Conservation (phyloP, 345 rosid species). For the Heritiera littoralis region DNA sequence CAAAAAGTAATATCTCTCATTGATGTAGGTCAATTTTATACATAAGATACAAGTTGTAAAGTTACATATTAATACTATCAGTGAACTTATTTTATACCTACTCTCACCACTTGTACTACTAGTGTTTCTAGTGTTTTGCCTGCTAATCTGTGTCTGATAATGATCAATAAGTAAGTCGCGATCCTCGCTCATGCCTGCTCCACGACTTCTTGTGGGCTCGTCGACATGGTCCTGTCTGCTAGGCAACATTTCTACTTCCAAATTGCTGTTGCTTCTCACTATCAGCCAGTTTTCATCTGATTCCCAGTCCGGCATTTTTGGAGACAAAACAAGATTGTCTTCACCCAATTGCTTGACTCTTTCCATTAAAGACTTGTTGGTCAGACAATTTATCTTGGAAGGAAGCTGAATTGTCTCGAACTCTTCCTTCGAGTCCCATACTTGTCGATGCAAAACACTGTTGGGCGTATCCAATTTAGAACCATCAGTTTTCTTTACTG, state of each 20-base stretch:
- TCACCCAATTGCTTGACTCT: slow-evolving; percentile 42
- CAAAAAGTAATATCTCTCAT: neutral
- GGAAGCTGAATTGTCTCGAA: slow-evolving; percentile 14
- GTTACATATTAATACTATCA: slow-evolving; percentile 6
- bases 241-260: neutral
- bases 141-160: neutral
- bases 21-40: neutral
- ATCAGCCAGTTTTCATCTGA: slow-evolving; percentile 49
- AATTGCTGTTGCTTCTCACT: slow-evolving; percentile 37
- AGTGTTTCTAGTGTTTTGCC: slow-evolving; percentile 3
- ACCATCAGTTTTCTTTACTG: neutral
- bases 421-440: slow-evolving; percentile 38
- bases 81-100: slow-evolving; percentile 5
- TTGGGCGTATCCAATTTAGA: slow-evolving; percentile 38
- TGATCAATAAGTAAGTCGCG: neutral
- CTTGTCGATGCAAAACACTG: slow-evolving; percentile 34
- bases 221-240: neutral
- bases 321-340: neutral
- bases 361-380: slow-evolving; percentile 23
- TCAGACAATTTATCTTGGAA: neutral
- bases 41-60: neutral
- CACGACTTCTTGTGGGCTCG: neutral
- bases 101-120: neutral
- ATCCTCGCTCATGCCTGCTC: slow-evolving; percentile 13
- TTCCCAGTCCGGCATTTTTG: slow-evolving; percentile 30